phyloP scores from a whole-genome alignment of 2,329 filamentous ascomycete genomes.

The Cladobotryum protrusum region DNA sequence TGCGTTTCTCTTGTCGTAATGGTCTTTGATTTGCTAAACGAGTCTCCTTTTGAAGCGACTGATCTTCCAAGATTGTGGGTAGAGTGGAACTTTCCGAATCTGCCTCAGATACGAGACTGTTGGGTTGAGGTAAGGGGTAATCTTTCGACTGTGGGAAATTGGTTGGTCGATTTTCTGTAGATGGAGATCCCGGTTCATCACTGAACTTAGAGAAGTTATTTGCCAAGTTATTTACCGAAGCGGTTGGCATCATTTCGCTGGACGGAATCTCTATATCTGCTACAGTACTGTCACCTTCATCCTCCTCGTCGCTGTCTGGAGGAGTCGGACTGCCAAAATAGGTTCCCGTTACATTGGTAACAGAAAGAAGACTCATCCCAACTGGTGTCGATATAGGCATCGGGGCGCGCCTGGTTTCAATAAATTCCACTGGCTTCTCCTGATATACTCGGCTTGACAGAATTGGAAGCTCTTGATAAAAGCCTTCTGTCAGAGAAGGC shows the following conservation, averaged over 20 bases:
- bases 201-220: too few relatives aligned
- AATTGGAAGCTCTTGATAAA: not conserved
- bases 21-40: conserved; percentile 48
- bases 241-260: not conserved
- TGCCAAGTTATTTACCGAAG: too few relatives aligned
- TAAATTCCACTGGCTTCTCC: not conserved
- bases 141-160: too few relatives aligned
- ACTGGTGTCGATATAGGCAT: conserved; percentile 3
- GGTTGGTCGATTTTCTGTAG: too few relatives aligned
- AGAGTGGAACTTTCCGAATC: too few relatives aligned
- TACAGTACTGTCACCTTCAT: conserved; percentile 25
- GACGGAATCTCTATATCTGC: not conserved
- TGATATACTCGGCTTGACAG: not conserved
- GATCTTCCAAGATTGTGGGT: conserved; percentile 1
- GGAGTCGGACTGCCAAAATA: conserved; percentile 48
- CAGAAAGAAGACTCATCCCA: conserved; percentile 32
- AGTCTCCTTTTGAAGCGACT: conserved; percentile 18
- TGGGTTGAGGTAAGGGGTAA: too few relatives aligned
- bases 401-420: not conserved
- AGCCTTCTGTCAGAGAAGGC: not conserved
- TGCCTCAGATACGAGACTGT: too few relatives aligned
- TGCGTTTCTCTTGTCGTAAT: conserved; percentile 47
- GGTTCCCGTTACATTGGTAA: conserved; percentile 19
- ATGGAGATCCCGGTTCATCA: too few relatives aligned
- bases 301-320: conserved; percentile 44